Percentiles rank a stretch among this genome's conserved stretches.
Conservation (phyloP, 73 alveolate genomes). For the Durusdinium trenchii region DNA sequence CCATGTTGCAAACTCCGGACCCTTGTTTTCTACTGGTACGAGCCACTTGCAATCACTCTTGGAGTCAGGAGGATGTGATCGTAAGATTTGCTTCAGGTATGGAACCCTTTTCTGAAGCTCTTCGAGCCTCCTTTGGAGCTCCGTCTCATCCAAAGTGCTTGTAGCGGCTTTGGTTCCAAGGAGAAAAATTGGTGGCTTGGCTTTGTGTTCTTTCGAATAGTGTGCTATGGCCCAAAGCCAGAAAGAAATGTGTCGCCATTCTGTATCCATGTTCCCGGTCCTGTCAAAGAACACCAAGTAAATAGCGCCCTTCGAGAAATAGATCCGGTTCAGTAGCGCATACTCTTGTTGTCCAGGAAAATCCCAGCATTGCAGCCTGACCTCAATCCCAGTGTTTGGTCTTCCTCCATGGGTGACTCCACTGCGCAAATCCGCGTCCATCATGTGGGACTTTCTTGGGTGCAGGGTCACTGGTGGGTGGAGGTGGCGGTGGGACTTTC, state of each 20-base stretch:
- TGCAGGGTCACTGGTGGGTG: no score
- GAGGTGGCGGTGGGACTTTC: no score
- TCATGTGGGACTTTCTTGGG: no score
- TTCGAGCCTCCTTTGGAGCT: conserved; percentile 1
- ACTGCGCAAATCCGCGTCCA: no score
- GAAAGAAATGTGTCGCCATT: not conserved
- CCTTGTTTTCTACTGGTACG: not conserved
- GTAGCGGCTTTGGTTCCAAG: not conserved
- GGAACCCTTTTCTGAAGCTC: not conserved
- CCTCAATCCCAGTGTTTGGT: not conserved
- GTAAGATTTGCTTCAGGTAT: not conserved
- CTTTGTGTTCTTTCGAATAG: not conserved
- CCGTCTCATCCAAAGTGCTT: not conserved
- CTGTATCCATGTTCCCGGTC: not conserved
- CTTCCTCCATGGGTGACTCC: no score
- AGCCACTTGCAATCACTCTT: not conserved
- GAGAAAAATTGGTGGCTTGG: not conserved
- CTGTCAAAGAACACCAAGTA: conserved; percentile 15
- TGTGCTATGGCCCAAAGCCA: conserved; percentile 44
- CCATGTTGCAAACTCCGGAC: not conserved
- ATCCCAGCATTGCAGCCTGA: conserved; percentile 39
- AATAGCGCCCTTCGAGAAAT: not conserved
- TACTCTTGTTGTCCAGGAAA: conserved; percentile 43
- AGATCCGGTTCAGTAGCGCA: not conserved
- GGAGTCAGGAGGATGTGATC: not conserved